A percentile compares a stretch with the other conserved stretches of the same genome.
These are phyloP conservation scores for Paragyromitra xinjiangensis DNA, from an alignment of 495 filamentous ascomycete genomes.

Conservation along the genomic window DNA sequence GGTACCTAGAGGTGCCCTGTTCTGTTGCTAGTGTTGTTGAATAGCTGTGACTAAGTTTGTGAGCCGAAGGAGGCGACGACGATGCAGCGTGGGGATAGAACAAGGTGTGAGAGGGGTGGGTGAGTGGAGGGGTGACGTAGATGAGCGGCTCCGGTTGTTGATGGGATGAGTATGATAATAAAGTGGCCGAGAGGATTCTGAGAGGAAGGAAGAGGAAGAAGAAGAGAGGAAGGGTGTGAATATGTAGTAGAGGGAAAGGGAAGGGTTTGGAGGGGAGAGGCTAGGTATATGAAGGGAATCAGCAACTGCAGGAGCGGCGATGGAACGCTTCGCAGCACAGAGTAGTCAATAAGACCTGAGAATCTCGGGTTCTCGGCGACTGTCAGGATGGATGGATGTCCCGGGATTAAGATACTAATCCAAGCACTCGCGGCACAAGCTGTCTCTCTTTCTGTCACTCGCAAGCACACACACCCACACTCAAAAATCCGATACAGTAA, in stretches of 20 bases:
- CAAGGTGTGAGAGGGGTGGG: background rate
- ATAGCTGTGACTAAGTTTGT: conserved; percentile 22
- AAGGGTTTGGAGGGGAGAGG: conserved; percentile 32
- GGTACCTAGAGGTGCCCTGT: conserved; percentile 1
- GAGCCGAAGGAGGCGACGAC: conserved; percentile 14
- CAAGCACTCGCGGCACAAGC: conserved; percentile 38
- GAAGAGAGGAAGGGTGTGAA: conserved; percentile 42
- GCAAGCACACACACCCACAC: conserved; percentile 37
- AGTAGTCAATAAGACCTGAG: conserved; percentile 43
- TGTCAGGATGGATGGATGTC: conserved; percentile 42
- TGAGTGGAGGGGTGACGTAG: conserved; percentile 38
- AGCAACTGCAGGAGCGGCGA: conserved; percentile 40
- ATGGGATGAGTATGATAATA: conserved; percentile 6
- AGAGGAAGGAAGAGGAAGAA: conserved; percentile 40
- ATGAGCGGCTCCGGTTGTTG: conserved; percentile 33
- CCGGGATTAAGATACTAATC: conserved; percentile 50
- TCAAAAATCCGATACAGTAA: conserved; percentile 42
- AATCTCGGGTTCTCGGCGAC: conserved; percentile 49
- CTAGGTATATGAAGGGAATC: conserved; percentile 50
- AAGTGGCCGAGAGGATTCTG: conserved; percentile 23
- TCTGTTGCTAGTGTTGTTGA: conserved; percentile 14
- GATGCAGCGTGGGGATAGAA: conserved; percentile 21
- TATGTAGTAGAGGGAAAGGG: conserved; percentile 42
- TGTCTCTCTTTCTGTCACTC: conserved; percentile 52
- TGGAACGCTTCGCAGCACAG: conserved; percentile 35